Conservation (phyloP, 768 basidiomycete genomes). For the Mycena venus region DNA sequence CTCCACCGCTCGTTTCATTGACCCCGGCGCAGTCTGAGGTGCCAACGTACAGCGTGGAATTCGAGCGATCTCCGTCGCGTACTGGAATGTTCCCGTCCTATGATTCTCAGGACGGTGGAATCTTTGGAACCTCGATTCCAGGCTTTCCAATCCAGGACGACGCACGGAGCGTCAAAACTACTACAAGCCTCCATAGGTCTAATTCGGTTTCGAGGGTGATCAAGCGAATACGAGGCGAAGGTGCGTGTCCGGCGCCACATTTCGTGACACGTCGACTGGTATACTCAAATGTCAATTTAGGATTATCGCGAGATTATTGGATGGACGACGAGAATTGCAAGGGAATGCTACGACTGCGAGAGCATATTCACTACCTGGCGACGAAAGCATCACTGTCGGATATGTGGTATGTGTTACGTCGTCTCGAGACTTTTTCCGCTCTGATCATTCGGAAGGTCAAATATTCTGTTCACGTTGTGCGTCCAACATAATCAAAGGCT, state of each 20-base stretch:
- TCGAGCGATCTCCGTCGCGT: constrained; percentile 71
- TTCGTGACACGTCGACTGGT: not conserved
- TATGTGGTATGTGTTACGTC: constrained; percentile 77
- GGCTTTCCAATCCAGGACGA: constrained; percentile 95
- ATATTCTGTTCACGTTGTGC: constrained; percentile 99
- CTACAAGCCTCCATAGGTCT: constrained; percentile 77
- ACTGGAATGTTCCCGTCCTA: constrained; percentile 62
- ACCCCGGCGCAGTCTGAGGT: constrained; percentile 88
- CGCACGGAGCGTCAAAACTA: constrained; percentile 86
- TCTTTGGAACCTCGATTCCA: constrained; percentile 84
- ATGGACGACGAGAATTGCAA: constrained; percentile 98
- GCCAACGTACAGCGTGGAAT: constrained; percentile 76
- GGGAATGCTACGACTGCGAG: constrained; percentile 96
- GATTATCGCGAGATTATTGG: constrained; percentile 96
- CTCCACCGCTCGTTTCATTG: constrained; percentile 87
- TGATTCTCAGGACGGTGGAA: constrained; percentile 67
- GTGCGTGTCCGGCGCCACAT: constrained; percentile 48
- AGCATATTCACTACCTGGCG: constrained; percentile 95
- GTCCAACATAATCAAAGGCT: constrained; percentile 95
- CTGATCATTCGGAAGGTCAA: constrained; percentile 70
- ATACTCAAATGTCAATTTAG: constrained; percentile 50
- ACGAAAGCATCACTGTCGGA: constrained; percentile 96
- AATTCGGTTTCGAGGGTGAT: constrained; percentile 94
- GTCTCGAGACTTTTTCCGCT: not conserved
- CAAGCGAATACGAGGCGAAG: constrained; percentile 91